A percentile compares a stretch with the other conserved stretches of the same genome.
Conservation (phyloP, 2,329 filamentous ascomycete species). For the Ustilaginoidea virens region DNA sequence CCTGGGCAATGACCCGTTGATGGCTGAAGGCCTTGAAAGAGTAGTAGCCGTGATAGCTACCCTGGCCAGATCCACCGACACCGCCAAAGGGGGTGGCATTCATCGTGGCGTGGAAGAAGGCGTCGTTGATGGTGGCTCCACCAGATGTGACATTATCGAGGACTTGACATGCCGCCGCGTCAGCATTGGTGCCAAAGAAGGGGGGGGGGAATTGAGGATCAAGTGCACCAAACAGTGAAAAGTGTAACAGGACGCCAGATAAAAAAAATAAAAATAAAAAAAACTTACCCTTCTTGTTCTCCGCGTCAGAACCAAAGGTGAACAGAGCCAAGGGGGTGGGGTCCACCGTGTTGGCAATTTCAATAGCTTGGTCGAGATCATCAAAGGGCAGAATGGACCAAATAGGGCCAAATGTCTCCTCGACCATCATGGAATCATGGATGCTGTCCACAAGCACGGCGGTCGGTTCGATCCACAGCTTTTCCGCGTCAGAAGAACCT, state of each 20-base stretch:
- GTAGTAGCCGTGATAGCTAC: constrained; percentile 31
- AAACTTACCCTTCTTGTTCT: constrained; percentile 54
- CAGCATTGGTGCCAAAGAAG: neutral
- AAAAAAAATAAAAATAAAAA: too few relatives aligned
- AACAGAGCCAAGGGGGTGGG: constrained; percentile 73
- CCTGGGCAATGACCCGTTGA: constrained; percentile 20
- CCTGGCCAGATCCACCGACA: constrained; percentile 30
- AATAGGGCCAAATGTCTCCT: constrained; percentile 90
- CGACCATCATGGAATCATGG: constrained; percentile 57
- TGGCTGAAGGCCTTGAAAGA: constrained; percentile 29
- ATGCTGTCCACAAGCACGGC: constrained; percentile 67
- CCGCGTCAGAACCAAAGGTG: constrained; percentile 67
- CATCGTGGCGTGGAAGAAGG: constrained; percentile 26
- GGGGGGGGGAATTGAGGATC: neutral
- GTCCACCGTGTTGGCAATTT: constrained; percentile 65
- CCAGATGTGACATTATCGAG: constrained; percentile 26
- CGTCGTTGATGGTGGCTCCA: constrained; percentile 35
- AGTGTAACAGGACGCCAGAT: too few relatives aligned
- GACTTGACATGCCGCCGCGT: constrained; percentile 11
- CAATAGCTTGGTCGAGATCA: constrained; percentile 72
- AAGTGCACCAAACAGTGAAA: too few relatives aligned
- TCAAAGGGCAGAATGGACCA: constrained; percentile 69
- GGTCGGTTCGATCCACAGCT: constrained; percentile 81
- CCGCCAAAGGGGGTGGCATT: constrained; percentile 31
- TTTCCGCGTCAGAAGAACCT: constrained; percentile 63